Percentiles rank a stretch among this genome's conserved stretches.
phyloP scores from a whole-genome alignment of 176 grass and related monocot genomes.

The Aegilops longissima region DNA sequence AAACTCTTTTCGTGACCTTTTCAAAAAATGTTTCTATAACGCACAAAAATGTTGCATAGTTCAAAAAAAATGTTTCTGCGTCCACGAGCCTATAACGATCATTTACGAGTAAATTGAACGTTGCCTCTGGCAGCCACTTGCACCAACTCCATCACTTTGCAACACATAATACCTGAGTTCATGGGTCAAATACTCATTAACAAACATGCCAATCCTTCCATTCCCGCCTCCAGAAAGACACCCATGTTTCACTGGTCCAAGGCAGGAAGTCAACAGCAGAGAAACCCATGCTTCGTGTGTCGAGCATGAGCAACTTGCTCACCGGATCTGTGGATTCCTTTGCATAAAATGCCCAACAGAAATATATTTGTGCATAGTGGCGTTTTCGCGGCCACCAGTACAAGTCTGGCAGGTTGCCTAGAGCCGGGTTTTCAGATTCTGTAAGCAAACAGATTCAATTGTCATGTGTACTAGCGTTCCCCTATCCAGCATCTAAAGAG shows the following conservation, averaged over 20 bases:
- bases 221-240: no score
- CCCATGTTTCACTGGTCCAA: no score
- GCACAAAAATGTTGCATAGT: no score
- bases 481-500: background rate
- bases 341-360: constrained; percentile 4
- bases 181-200: background rate
- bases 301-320: constrained; percentile 12
- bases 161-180: background rate
- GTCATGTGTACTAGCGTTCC: background rate
- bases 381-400: background rate
- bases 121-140: background rate
- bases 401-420: background rate
- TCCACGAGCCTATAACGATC: background rate
- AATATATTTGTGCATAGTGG: background rate
- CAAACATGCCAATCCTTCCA: background rate
- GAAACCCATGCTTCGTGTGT: background rate
- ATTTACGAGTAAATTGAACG: background rate
- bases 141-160: background rate
- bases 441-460: background rate
- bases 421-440: background rate
- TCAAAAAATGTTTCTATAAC: no score
- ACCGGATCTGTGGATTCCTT: no score
- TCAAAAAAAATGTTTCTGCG: background rate
- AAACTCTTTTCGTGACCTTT: no score
- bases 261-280: no score